These are phyloP conservation scores for Ramichloridium luteum DNA, from an alignment of 2,329 filamentous ascomycete genomes.

Conservation along the genomic window DNA sequence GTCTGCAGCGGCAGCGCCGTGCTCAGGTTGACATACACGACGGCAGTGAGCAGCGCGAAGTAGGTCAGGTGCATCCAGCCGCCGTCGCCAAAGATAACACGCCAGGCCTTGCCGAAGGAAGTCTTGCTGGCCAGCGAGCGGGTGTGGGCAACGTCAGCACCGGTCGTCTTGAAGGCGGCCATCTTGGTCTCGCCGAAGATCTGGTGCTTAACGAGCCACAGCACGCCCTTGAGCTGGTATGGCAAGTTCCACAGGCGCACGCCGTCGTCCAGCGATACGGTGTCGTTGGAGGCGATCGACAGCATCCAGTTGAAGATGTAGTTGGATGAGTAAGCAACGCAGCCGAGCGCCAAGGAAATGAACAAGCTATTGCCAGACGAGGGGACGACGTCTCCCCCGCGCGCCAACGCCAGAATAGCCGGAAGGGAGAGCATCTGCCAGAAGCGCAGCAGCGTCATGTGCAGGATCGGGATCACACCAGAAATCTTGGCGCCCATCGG, in stretches of 20 bases:
- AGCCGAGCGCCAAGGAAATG: constrained; percentile 6
- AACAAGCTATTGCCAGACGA: constrained; percentile 2
- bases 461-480: constrained; percentile 7
- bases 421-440: constrained; percentile 7
- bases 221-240: constrained; percentile 11
- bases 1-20: background rate
- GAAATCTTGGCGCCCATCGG: constrained; percentile 4
- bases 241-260: constrained; percentile 11
- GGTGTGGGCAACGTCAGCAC: constrained; percentile 8
- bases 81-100: constrained; percentile 7
- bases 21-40: constrained; percentile 6
- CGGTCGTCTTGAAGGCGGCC: constrained; percentile 9
- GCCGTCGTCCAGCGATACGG: constrained; percentile 9
- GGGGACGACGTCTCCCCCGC: constrained; percentile 6
- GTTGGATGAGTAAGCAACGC: constrained; percentile 7
- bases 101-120: constrained; percentile 5
- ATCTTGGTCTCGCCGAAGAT: constrained; percentile 11
- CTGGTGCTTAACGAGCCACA: constrained; percentile 9
- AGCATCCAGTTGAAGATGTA: constrained; percentile 9
- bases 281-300: constrained; percentile 7
- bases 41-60: constrained; percentile 4
- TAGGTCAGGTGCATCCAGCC: constrained; percentile 11
- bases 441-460: constrained; percentile 4
- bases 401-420: constrained; percentile 5
- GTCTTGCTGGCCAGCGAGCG: constrained; percentile 4